Evolutionary conservation across 306 rosid genomes (phyloP).

Genomic region (Lathyrus sativus): DNA sequence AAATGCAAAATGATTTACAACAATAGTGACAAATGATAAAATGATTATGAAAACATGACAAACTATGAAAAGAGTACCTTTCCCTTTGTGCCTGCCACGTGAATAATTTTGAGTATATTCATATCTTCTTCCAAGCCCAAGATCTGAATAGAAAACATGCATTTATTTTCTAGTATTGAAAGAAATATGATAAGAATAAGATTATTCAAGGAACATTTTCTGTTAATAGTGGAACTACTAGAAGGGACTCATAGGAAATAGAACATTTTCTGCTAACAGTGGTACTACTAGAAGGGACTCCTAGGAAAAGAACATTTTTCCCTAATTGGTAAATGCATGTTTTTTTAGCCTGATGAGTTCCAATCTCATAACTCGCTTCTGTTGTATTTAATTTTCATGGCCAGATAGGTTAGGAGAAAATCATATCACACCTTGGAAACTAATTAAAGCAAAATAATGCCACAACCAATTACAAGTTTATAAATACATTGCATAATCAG

Average conservation of each 20-base stretch:
- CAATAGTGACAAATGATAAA: slow-evolving; percentile 2
- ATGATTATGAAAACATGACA: neutral
- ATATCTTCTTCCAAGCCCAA: slow-evolving; percentile 62
- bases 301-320: slow-evolving; percentile 6
- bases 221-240: neutral
- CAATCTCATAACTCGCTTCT: neutral
- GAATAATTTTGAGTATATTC: slow-evolving; percentile 65
- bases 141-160: slow-evolving; percentile 50
- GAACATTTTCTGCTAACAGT: slow-evolving; percentile 14
- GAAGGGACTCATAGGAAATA: neutral
- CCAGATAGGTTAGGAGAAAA: neutral
- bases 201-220: slow-evolving; percentile 26
- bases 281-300: slow-evolving; percentile 16
- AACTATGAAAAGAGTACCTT: slow-evolving; percentile 51
- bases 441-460: neutral
- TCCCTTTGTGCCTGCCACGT: slow-evolving; percentile 89
- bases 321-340: slow-evolving; percentile 14
- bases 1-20: neutral
- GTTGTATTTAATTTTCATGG: neutral
- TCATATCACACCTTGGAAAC: slow-evolving; percentile 2
- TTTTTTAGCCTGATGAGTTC: slow-evolving; percentile 13
- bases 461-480: slow-evolving; percentile 11
- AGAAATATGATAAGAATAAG: slow-evolving; percentile 27
- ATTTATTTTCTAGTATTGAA: slow-evolving; percentile 25
- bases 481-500: slow-evolving; percentile 7